phyloP scores from a whole-genome alignment of 73 alveolate genomes.

The Paramecium sonneborni region DNA sequence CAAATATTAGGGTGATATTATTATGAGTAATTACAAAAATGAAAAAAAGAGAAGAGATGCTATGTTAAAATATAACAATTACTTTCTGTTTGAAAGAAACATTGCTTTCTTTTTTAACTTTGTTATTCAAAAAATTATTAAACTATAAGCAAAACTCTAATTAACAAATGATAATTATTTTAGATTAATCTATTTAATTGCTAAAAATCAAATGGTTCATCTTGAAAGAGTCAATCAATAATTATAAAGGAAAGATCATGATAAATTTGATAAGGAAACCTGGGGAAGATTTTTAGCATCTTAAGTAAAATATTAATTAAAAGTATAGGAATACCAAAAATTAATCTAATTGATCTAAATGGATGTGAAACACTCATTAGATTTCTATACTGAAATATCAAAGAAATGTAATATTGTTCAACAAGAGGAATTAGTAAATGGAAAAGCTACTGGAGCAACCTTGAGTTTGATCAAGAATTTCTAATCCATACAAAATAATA shows the following conservation, averaged over 20 bases:
- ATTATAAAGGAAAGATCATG: constrained; percentile 52
- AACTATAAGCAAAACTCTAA: constrained; percentile 14
- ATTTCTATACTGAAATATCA: constrained; percentile 27
- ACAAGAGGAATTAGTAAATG: constrained; percentile 49
- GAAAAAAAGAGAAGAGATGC: constrained; percentile 64
- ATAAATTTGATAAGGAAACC: constrained; percentile 51
- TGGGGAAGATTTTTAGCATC: constrained; percentile 63
- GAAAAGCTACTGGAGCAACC: constrained; percentile 44
- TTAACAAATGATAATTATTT: constrained; percentile 47
- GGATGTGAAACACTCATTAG: constrained; percentile 44
- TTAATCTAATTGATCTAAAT: neutral
- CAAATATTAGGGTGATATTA: constrained; percentile 19
- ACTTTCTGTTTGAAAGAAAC: constrained; percentile 62
- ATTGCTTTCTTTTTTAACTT: constrained; percentile 68
- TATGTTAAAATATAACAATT: constrained; percentile 57
- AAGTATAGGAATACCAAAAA: constrained; percentile 11
- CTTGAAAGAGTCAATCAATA: constrained; percentile 58
- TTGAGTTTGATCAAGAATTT: constrained; percentile 20
- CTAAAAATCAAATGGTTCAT: constrained; percentile 59
- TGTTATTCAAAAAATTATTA: constrained; percentile 58
- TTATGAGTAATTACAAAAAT: constrained; percentile 62
- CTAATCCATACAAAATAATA: constrained; percentile 40
- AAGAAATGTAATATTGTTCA: constrained; percentile 1
- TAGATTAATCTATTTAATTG: constrained; percentile 59
- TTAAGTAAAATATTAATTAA: neutral